Percentiles rank a stretch among this genome's conserved stretches.
Evolutionary conservation across 2,329 filamentous ascomycete genomes (phyloP).

Genomic region (Talaromyces sp.): DNA sequence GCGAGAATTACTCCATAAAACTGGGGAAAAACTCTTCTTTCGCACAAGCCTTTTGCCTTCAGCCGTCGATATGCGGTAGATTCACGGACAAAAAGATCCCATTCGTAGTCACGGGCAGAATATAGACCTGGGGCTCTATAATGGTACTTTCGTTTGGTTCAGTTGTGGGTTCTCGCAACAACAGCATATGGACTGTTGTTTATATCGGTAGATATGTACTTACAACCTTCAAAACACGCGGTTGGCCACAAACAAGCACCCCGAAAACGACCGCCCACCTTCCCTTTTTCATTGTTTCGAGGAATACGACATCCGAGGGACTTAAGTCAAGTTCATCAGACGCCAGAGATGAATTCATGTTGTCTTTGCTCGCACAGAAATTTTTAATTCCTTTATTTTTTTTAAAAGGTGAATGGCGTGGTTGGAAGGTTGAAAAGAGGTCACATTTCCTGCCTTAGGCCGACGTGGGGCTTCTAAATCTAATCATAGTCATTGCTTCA

Average conservation of each 20-base stretch:
- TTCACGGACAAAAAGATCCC: slow-evolving; percentile 14
- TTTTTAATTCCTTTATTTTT: too few relatives aligned
- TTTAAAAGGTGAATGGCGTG: too few relatives aligned
- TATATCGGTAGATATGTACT: slow-evolving; percentile 6
- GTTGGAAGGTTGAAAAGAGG: too few relatives aligned
- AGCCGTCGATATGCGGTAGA: slow-evolving; percentile 14
- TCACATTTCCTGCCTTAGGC: too few relatives aligned
- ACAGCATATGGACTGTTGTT: background rate
- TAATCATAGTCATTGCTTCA: too few relatives aligned
- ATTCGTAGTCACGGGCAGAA: slow-evolving; percentile 6
- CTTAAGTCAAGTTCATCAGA: too few relatives aligned
- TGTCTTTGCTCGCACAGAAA: too few relatives aligned
- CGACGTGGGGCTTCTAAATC: too few relatives aligned
- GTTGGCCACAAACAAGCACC: slow-evolving; percentile 8
- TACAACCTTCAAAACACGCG: slow-evolving; percentile 13
- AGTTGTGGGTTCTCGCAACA: background rate
- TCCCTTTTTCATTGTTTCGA: slow-evolving; percentile 3
- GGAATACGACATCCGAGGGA: slow-evolving; percentile 11
- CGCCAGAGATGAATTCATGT: too few relatives aligned
- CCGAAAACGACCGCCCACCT: slow-evolving; percentile 12
- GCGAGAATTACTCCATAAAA: slow-evolving; percentile 5
- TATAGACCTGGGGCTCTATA: background rate
- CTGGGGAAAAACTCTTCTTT: slow-evolving; percentile 7
- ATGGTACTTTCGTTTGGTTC: slow-evolving; percentile 11
- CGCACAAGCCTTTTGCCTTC: slow-evolving; percentile 15